Percentiles rank a stretch among this genome's conserved stretches.
phyloP scores from a whole-genome alignment of 441 rosid species.

The Manihot esculenta region DNA sequence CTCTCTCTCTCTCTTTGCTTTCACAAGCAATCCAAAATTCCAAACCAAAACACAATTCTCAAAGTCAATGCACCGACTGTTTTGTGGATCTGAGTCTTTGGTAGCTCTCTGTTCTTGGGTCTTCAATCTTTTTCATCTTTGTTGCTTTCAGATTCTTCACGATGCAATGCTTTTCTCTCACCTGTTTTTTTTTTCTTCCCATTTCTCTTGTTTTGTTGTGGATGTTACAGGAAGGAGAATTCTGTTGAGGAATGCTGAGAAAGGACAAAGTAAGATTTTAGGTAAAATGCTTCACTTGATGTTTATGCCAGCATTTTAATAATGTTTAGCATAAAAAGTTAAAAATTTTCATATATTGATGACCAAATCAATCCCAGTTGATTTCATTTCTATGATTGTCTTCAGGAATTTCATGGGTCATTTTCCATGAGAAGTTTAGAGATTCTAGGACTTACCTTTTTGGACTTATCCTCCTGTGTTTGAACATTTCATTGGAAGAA shows the following conservation, averaged over 20 bases:
- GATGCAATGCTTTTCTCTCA: constrained; percentile 31
- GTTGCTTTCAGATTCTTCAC: constrained; percentile 18
- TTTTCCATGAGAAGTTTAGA: constrained; percentile 8
- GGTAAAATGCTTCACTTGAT: constrained; percentile 3
- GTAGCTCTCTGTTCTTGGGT: background rate
- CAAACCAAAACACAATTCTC: background rate
- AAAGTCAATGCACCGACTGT: constrained; percentile 51
- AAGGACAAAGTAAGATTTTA: constrained; percentile 21
- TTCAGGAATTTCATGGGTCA: constrained; percentile 4
- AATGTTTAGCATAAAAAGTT: background rate
- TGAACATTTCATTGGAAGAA: constrained; percentile 24
- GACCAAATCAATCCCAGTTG: background rate
- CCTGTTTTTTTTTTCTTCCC: constrained; percentile 23
- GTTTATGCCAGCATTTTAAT: constrained; percentile 9
- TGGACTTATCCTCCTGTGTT: constrained; percentile 18
- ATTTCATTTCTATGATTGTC: background rate
- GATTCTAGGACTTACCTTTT: constrained; percentile 3
- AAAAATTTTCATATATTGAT: constrained; percentile 3
- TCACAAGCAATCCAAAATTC: constrained; percentile 4
- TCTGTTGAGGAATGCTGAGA: constrained; percentile 27
- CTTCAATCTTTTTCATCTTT: constrained; percentile 1
- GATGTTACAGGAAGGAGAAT: constrained; percentile 13
- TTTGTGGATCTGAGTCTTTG: constrained; percentile 41
- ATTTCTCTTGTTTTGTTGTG: constrained; percentile 15
- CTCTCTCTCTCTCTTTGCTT: constrained; percentile 5